These are phyloP conservation scores for Pythium utonaiense DNA, from an alignment of 352 stramenopile species.

Conservation along the genomic window DNA sequence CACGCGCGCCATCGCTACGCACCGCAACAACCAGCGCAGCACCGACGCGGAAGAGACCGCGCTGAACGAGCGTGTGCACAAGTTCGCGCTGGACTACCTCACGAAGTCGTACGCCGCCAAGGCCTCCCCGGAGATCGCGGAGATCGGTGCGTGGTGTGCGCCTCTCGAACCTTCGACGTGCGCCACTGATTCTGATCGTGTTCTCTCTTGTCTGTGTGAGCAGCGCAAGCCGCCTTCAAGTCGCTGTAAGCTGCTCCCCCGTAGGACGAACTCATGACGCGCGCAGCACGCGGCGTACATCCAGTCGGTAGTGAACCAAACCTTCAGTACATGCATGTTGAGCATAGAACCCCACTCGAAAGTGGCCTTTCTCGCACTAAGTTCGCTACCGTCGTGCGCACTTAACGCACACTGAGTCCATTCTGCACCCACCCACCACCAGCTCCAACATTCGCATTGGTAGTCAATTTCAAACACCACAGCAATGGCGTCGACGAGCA, in stretches of 20 bases:
- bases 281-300: not conserved
- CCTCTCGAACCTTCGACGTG: not conserved
- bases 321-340: not conserved
- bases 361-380: not conserved
- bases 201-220: slow-evolving; percentile 5
- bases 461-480: not conserved
- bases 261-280: not conserved
- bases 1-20: slow-evolving; percentile 29
- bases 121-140: slow-evolving; percentile 23
- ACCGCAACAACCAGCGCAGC: slow-evolving; percentile 24
- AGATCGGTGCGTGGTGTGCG: slow-evolving; percentile 18
- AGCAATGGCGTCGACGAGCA: not conserved
- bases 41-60: slow-evolving; percentile 32
- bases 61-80: slow-evolving; percentile 35
- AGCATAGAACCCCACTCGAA: not conserved
- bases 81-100: slow-evolving; percentile 30
- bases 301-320: not conserved
- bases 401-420: not conserved
- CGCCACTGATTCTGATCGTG: not conserved
- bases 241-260: slow-evolving; percentile 12
- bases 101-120: slow-evolving; percentile 26
- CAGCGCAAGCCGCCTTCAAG: slow-evolving; percentile 26
- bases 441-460: no score
- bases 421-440: slow-evolving; percentile 1
- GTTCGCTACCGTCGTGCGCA: not conserved